These are phyloP conservation scores for Hibiscus trionum DNA, from an alignment of 345 rosid genomes.

Conservation along the genomic window DNA sequence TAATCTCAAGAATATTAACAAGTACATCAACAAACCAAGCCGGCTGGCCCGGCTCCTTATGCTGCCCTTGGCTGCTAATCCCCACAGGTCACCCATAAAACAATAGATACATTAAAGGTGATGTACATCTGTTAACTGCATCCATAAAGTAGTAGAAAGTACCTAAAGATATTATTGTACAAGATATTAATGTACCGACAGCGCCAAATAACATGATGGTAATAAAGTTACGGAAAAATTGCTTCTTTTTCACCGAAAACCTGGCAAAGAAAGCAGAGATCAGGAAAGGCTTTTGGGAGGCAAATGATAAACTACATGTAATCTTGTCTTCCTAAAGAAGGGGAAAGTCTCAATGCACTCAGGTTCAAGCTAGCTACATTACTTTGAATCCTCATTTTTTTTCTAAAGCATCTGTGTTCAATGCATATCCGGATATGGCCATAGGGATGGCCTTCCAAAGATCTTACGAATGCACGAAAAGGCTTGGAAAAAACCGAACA, in stretches of 20 bases:
- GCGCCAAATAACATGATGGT: slow-evolving; percentile 91
- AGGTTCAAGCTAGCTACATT: not conserved
- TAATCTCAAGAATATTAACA: not conserved
- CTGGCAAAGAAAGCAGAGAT: slow-evolving; percentile 30
- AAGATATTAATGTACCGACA: slow-evolving; percentile 78
- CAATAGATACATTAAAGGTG: not conserved
- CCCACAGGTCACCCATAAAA: not conserved
- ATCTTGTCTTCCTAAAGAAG: not conserved
- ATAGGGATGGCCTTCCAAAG: not conserved
- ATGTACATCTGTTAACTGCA: slow-evolving; percentile 5
- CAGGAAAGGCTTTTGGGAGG: not conserved
- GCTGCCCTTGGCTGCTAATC: not conserved
- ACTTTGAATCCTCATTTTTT: not conserved
- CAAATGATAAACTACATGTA: not conserved
- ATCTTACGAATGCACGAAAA: not conserved
- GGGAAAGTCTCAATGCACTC: not conserved
- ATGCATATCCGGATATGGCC: not conserved
- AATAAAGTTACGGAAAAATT: slow-evolving; percentile 84
- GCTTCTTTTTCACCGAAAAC: slow-evolving; percentile 99
- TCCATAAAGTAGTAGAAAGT: slow-evolving; percentile 1
- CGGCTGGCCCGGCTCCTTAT: not conserved
- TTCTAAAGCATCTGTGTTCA: not conserved
- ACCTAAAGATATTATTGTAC: slow-evolving; percentile 73
- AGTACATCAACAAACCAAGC: not conserved
- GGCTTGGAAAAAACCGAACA: not conserved